These are phyloP conservation scores for Penicillium coprophilum DNA, from an alignment of 495 filamentous ascomycete genomes.

Conservation along the genomic window DNA sequence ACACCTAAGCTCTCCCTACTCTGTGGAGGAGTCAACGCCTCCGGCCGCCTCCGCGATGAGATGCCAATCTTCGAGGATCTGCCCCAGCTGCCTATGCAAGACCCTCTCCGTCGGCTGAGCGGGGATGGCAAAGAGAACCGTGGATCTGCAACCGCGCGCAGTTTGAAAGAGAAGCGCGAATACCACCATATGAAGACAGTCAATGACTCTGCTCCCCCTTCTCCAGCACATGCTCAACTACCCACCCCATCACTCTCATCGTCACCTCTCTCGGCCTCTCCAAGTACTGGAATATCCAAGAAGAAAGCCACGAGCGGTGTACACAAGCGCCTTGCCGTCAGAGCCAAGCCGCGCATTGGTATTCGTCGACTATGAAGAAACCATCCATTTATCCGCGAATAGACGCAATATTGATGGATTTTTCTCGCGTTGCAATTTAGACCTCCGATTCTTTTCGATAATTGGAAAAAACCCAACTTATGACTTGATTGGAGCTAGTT, in stretches of 20 bases:
- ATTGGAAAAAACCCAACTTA: neutral
- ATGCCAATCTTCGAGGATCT: slow-evolving; percentile 42
- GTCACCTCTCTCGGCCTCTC: slow-evolving; percentile 10
- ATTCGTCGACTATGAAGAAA: slow-evolving; percentile 38
- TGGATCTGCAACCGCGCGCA: slow-evolving; percentile 7
- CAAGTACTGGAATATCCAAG: slow-evolving; percentile 15
- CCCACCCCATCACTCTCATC: slow-evolving; percentile 6
- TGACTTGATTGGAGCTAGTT: neutral
- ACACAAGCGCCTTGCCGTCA: slow-evolving; percentile 30
- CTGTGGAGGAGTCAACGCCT: slow-evolving; percentile 27
- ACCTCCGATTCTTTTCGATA: neutral
- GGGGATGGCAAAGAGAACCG: slow-evolving; percentile 40
- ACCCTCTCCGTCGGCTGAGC: slow-evolving; percentile 24
- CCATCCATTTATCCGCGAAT: neutral
- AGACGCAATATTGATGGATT: neutral
- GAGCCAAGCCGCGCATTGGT: slow-evolving; percentile 41
- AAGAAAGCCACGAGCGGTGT: slow-evolving; percentile 25
- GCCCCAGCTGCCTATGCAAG: slow-evolving; percentile 21
- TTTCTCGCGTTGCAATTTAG: slow-evolving; percentile 3
- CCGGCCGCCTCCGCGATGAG: slow-evolving; percentile 33
- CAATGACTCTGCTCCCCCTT: neutral
- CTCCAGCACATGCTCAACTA: neutral
- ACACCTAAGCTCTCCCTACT: slow-evolving; percentile 34
- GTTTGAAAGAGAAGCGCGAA: slow-evolving; percentile 15
- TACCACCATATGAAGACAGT: slow-evolving; percentile 8